phyloP scores from a whole-genome alignment of 2,329 filamentous ascomycete genomes.

The Botrytis aclada region DNA sequence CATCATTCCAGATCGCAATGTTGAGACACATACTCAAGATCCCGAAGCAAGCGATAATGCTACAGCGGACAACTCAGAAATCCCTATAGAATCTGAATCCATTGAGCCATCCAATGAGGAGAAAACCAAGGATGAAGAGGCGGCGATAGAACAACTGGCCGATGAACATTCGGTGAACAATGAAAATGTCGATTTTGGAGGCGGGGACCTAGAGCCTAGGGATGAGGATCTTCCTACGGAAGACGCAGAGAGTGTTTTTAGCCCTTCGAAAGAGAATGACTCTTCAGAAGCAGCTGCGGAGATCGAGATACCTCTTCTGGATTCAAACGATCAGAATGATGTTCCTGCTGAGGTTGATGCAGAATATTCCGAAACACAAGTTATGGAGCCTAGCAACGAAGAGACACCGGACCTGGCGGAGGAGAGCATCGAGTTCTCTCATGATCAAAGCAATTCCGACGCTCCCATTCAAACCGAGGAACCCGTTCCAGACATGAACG shows the following conservation, averaged over 20 bases:
- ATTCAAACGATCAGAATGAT: background rate
- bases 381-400: background rate
- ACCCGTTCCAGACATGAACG: too few relatives aligned
- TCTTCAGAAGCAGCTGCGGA: background rate
- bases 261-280: background rate
- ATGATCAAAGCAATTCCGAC: background rate
- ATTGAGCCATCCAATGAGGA: background rate
- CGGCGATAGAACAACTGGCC: background rate
- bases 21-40: background rate
- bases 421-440: background rate
- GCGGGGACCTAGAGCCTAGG: rapidly evolving
- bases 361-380: background rate
- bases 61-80: too few relatives aligned
- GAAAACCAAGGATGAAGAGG: too few relatives aligned
- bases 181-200: background rate
- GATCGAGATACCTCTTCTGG: background rate
- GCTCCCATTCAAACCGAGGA: rapidly evolving
- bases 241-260: background rate
- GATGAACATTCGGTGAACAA: background rate
- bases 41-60: background rate
- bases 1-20: background rate
- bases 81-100: background rate
- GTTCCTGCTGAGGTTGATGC: background rate
- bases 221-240: background rate
- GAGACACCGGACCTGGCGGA: background rate